A percentile compares a stretch with the other conserved stretches of the same genome.
phyloP scores from a whole-genome alignment of 2,329 filamentous ascomycete genomes.

The Ampelomyces quisqualis region DNA sequence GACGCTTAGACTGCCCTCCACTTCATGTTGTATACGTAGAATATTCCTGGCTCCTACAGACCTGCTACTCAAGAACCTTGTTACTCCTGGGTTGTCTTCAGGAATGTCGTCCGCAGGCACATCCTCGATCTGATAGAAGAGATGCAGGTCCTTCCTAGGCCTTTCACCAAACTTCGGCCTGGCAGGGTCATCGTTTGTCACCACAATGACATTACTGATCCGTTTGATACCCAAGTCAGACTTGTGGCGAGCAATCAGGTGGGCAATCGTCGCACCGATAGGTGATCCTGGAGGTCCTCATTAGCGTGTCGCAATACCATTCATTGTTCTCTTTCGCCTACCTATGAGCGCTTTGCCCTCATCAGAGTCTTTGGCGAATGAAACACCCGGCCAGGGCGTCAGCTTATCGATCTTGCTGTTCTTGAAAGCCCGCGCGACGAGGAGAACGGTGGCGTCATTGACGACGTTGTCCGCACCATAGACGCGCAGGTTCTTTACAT shows the following conservation, averaged over 20 bases:
- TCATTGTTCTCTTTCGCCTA: not conserved
- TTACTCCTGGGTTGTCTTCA: not conserved
- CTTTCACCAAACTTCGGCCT: not conserved
- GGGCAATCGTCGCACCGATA: constrained; percentile 18
- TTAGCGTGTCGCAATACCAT: not conserved
- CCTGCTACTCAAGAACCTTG: not conserved
- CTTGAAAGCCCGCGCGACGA: constrained; percentile 20
- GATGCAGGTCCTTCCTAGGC: constrained; percentile 4
- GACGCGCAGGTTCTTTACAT: constrained; percentile 20
- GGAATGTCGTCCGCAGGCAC: constrained; percentile 7
- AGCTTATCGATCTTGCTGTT: constrained; percentile 5
- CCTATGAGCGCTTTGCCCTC: constrained; percentile 24
- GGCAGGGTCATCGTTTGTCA: constrained; percentile 5
- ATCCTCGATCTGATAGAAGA: constrained; percentile 20
- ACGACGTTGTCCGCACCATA: constrained; percentile 17
- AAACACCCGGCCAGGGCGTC: constrained; percentile 19
- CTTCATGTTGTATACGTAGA: not conserved
- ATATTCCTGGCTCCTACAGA: not conserved
- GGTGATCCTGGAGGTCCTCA: constrained; percentile 9
- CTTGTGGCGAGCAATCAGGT: constrained; percentile 19
- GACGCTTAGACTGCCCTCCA: not conserved
- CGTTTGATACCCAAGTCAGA: constrained; percentile 20
- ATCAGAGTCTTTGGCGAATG: constrained; percentile 13
- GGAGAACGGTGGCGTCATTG: constrained; percentile 15
- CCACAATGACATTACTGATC: constrained; percentile 12